Evolutionary conservation across 805 yeast genomes (phyloP), one percentile per base, ranked within the genome.

Genomic region (Yarrowia divulgata): DNA sequence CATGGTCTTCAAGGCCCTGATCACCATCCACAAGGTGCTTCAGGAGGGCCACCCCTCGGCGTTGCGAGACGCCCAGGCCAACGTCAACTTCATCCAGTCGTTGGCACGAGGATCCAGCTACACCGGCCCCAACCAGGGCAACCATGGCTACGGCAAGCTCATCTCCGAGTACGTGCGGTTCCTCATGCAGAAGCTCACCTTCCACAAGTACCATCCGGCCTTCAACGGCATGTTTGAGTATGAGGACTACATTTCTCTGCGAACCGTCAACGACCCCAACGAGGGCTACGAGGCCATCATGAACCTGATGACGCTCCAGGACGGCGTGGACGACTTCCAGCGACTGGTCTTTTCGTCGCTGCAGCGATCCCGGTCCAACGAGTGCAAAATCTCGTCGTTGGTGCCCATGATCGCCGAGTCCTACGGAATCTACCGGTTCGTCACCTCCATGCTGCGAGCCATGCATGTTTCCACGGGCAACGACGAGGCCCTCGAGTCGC

Each of bases 21-120:
- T 93, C 68, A 84, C 91, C 72, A 84, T 93, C 60, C 98, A 94
- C 75, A 93, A 94, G 75, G 94, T 95, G 7, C 80, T 94, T n/a
- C 98, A 95, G 77, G 99, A 94, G 79, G 99, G 99, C n/a, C 98
- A 94, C 77, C 92, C 92, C 14, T 85, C 91, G 35, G 88, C 91
- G 7, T 80, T 94, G 74, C 83, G 85, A 66, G 97, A 92, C 74
- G 98, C 92, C 1, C 90, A 87, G 74, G 83, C 87, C 71, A 91
- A 93, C 76, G 81, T 87, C 64, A 90, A 87, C 67, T 94, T 96
- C 88, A 82, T 94, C 60, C 85, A 88, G 69, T 85, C 93, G 18
- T 81, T 95, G 69, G 89, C 88, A 1, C 83, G 92, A 50, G 68
- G 68, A 18, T 39, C 29, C 45, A 19, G 13, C 43, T 60, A 43